Evolutionary conservation across 106 monocot species (phyloP), one percentile per base, ranked within the genome.

Genomic region (Apostasia shenzhenica): DNA sequence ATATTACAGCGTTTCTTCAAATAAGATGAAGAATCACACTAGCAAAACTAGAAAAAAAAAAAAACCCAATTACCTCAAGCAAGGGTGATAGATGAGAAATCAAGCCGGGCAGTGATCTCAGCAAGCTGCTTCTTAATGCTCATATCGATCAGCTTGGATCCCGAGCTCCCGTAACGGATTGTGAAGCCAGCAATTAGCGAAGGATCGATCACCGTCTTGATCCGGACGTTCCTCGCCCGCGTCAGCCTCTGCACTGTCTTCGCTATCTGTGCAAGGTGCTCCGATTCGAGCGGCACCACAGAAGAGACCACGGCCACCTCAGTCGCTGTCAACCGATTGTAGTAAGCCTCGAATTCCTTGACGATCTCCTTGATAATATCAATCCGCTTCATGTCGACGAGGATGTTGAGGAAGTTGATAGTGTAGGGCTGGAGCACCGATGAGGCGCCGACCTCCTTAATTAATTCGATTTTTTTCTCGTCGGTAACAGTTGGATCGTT

Each of bases 71-170:
- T n/a, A 62, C 62, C 62, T 73, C 73, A 80, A 11, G 71, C 77
- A 48, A 86, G 73, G 13, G 76, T 12, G 68, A 89, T 79, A 43
- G 67, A 55, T 48, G 85, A 75, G 78, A 91, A 81, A 41, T 91
- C 87, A 48, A 94, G 83, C 72, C 83, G 77, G 6, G 76, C 45
- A 2, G 91, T 80, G 67, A 95, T 92, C 86, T 91, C 95, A 48
- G 84, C 88, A 7, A 95, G 80, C 82, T 95, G 88, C 77, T 81
- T 89, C 82, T 77, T 91, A 10, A 92, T 80, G 71, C 95, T 95
- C 91, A 95, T 86, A 53, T 95, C 95, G 45, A 62, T 62, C 13
- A 95, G 55, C 72, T 89, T 92, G 37, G 91, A 92, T 7, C 84
- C 88, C 1, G 78, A 77, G 26, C 48, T 49, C 12, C 95, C 95